Evolutionary conservation across 2,329 filamentous ascomycete species (phyloP).

Genomic region (Fusarium domesticum): DNA sequence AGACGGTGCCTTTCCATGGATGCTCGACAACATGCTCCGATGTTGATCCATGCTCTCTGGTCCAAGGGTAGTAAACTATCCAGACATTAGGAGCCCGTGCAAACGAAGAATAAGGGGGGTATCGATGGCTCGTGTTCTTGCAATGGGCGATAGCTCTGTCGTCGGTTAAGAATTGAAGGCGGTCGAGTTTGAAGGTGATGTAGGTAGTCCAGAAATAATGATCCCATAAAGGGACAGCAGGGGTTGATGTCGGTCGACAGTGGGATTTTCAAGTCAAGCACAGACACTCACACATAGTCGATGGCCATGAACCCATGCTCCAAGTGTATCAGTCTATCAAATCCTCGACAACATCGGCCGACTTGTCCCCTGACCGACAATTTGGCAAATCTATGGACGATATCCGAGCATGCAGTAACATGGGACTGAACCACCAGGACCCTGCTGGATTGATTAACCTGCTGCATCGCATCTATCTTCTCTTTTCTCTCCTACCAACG

Average conservation of each 20-base stretch:
- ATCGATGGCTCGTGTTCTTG: no score
- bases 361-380: slow-evolving; percentile 21
- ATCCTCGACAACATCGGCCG: slow-evolving; percentile 20
- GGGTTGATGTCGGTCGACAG: not conserved
- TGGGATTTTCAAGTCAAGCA: not conserved
- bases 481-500: no score
- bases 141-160: no score
- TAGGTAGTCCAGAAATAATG: not conserved
- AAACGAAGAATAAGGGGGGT: no score
- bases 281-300: not conserved
- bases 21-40: not conserved
- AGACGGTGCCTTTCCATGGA: not conserved
- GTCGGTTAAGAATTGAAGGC: no score
- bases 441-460: no score
- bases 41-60: not conserved
- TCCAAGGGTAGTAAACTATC: no score
- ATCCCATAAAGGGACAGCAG: not conserved
- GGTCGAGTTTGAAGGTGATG: no score
- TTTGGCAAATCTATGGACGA: slow-evolving; percentile 7
- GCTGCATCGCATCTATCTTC: no score
- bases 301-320: not conserved
- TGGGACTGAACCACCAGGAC: no score
- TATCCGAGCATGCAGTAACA: slow-evolving; percentile 8
- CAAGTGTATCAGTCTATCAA: slow-evolving; percentile 21
- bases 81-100: no score